A percentile compares a stretch with the other conserved stretches of the same genome.
Conservation (phyloP, 371 early-diverging fungal species). For the Nematocida ausubeli region DNA sequence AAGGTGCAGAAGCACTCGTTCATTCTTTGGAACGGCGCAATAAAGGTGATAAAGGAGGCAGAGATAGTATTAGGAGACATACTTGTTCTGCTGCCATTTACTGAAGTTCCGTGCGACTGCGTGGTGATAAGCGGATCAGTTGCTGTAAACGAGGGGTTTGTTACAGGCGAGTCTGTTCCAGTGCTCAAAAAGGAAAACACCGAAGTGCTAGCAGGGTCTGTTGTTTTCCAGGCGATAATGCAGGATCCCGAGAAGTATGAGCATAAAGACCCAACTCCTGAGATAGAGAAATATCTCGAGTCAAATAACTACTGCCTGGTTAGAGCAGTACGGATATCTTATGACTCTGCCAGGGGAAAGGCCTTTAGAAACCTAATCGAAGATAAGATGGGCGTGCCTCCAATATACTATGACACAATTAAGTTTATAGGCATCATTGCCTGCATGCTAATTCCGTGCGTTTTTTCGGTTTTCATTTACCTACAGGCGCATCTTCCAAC, state of each 20-base stretch:
- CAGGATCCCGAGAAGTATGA: conserved; percentile 1
- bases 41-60: conserved; percentile 25
- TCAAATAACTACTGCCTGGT: conserved; percentile 70
- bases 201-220: conserved; percentile 55
- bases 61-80: conserved; percentile 64
- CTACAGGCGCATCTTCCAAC: neutral
- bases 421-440: conserved; percentile 51
- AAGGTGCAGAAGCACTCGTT: conserved; percentile 22
- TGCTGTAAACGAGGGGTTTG: conserved; percentile 93
- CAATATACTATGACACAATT: conserved; percentile 87
- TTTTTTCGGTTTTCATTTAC: conserved; percentile 10
- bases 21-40: conserved; percentile 51
- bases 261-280: neutral
- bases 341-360: conserved; percentile 88
- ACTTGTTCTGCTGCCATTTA: conserved; percentile 52
- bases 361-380: conserved; percentile 86
- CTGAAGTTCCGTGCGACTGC: conserved; percentile 81
- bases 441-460: conserved; percentile 11
- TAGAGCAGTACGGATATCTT: conserved; percentile 83
- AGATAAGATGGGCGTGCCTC: conserved; percentile 82
- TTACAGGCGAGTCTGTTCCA: conserved; percentile 90
- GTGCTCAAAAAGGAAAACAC: conserved; percentile 72
- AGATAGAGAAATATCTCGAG: conserved; percentile 18
- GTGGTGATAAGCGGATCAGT: conserved; percentile 86
- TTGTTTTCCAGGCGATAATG: conserved; percentile 38